phyloP scores from a whole-genome alignment of 495 filamentous ascomycete species.

The Pseudomonodictys pantanalensis region DNA sequence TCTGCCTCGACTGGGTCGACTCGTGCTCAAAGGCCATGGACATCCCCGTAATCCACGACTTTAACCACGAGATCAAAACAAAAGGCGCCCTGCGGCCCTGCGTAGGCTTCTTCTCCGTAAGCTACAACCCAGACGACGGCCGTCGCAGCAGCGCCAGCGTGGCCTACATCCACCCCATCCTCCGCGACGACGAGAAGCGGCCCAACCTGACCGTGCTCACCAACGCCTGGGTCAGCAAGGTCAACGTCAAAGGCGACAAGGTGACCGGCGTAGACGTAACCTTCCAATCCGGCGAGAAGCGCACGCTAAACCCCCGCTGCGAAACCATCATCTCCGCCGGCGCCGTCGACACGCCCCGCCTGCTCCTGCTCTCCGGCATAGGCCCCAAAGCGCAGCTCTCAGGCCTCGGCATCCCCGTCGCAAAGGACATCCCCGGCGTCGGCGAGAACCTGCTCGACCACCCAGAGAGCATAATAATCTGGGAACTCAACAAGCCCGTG shows the following conservation, averaged over 20 bases:
- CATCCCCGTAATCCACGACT: constrained; percentile 74
- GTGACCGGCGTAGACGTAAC: constrained; percentile 67
- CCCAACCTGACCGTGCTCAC: constrained; percentile 77
- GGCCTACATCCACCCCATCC: constrained; percentile 82
- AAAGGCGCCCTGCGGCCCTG: constrained; percentile 66
- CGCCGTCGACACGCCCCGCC: constrained; percentile 70
- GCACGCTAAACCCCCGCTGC: constrained; percentile 57
- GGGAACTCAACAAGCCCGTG: constrained; percentile 76
- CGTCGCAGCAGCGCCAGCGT: constrained; percentile 75
- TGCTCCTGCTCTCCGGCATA: constrained; percentile 75
- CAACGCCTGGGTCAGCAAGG: constrained; percentile 72
- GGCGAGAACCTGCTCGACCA: constrained; percentile 79
- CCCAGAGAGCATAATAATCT: constrained; percentile 76
- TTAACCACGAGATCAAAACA: constrained; percentile 71
- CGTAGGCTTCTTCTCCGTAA: constrained; percentile 80
- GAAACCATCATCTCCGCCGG: constrained; percentile 79
- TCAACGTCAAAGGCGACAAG: constrained; percentile 60
- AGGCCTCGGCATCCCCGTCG: constrained; percentile 62
- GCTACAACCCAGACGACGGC: constrained; percentile 79
- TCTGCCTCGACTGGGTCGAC: constrained; percentile 79
- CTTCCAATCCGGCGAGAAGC: constrained; percentile 60
- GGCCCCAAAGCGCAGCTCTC: constrained; percentile 65
- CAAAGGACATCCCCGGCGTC: constrained; percentile 71
- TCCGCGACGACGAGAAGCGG: constrained; percentile 69
- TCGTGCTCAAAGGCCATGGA: constrained; percentile 68